Percentiles rank a stretch among this genome's conserved stretches.
phyloP scores from a whole-genome alignment of 2,329 filamentous ascomycete species.

The Apiospora sp. region DNA sequence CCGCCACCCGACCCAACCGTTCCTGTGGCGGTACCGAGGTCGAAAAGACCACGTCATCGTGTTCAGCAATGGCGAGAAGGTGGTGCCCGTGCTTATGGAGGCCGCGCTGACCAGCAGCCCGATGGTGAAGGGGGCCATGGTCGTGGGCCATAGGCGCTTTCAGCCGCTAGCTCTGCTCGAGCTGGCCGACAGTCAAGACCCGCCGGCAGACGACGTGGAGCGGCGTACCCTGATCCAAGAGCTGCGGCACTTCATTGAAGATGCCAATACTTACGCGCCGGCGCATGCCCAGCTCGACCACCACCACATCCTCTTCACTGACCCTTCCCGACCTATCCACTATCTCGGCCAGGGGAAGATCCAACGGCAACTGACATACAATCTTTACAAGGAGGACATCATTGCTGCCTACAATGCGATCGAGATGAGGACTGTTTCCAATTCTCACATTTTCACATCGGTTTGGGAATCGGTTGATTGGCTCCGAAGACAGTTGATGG shows the following conservation, averaged over 20 bases:
- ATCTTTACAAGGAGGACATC: constrained; percentile 49
- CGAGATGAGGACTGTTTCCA: background rate
- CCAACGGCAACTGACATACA: constrained; percentile 37
- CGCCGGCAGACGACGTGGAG: constrained; percentile 36
- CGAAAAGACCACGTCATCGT: constrained; percentile 44
- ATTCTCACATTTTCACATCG: background rate
- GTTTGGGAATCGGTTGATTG: constrained; percentile 9
- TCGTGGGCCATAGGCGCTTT: constrained; percentile 56
- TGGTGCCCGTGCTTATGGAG: constrained; percentile 43
- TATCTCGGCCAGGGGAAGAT: constrained; percentile 29
- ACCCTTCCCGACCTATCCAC: constrained; percentile 22
- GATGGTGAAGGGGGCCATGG: constrained; percentile 49
- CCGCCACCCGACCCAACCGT: constrained; percentile 36
- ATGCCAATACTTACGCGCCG: constrained; percentile 52
- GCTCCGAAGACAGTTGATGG: background rate
- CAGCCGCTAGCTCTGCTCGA: constrained; percentile 59
- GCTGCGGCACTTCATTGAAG: constrained; percentile 53
- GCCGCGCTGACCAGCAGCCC: constrained; percentile 47
- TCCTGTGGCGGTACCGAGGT: constrained; percentile 36
- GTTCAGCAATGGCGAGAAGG: constrained; percentile 43
- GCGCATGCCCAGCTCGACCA: constrained; percentile 46
- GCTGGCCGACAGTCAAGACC: constrained; percentile 36
- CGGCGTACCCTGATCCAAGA: constrained; percentile 47
- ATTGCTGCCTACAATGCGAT: constrained; percentile 32
- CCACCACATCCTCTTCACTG: constrained; percentile 25